phyloP scores from a whole-genome alignment of 2,329 filamentous ascomycete genomes.

The Claviceps africana region DNA sequence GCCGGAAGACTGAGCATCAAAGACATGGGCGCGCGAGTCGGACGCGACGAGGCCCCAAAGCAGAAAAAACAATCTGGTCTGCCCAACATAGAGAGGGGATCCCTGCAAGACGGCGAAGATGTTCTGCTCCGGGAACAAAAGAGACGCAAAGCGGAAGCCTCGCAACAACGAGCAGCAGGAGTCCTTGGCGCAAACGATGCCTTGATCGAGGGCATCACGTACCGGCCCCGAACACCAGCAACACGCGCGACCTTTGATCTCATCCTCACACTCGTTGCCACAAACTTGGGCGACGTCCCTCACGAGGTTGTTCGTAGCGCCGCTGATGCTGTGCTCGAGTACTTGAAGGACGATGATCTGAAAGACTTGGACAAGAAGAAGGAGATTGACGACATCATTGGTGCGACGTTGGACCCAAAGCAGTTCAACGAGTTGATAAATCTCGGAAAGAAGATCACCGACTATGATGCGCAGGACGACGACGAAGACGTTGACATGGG shows the following conservation, averaged over 20 bases:
- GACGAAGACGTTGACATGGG: conserved; percentile 74
- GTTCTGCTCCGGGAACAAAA: conserved; percentile 71
- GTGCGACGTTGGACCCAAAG: conserved; percentile 67
- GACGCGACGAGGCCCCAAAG: conserved; percentile 66
- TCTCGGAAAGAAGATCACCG: conserved; percentile 94
- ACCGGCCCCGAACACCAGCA: conserved; percentile 79
- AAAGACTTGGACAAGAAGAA: conserved; percentile 99
- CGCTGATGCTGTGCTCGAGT: conserved; percentile 81
- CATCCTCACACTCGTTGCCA: conserved; percentile 80
- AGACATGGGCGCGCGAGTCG: conserved; percentile 83
- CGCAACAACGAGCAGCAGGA: conserved; percentile 56
- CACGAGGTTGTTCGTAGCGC: conserved; percentile 87
- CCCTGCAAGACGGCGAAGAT: conserved; percentile 66
- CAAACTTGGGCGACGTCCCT: conserved; percentile 80
- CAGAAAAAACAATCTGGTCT: conserved; percentile 60
- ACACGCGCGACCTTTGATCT: conserved; percentile 90
- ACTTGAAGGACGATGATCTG: conserved; percentile 84
- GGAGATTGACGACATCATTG: conserved; percentile 85
- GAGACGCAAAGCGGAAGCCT: conserved; percentile 64
- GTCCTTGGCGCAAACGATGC: conserved; percentile 76
- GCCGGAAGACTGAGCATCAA: conserved; percentile 85
- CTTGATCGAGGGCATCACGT: conserved; percentile 79
- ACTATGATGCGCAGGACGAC: conserved; percentile 93
- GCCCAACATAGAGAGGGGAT: conserved; percentile 59
- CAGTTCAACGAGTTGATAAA: conserved; percentile 97